Evolutionary conservation across 768 basidiomycete genomes (phyloP), one percentile per base, ranked within the genome.

Genomic region (Hydnum rufescens): DNA sequence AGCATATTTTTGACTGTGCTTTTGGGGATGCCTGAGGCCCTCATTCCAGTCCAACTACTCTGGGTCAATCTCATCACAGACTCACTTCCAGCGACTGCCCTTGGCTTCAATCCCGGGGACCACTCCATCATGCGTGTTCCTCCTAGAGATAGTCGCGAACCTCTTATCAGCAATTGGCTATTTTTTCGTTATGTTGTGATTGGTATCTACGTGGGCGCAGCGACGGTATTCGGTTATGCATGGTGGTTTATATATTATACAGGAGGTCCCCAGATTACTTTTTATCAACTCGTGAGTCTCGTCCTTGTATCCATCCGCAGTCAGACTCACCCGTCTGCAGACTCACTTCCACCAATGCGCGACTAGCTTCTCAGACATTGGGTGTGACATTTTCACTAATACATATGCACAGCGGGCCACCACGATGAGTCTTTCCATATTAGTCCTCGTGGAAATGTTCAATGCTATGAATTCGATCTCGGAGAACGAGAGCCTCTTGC

Each of bases 51-150:
- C 16, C 93, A 99, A 73, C 72, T 99, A 42, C 80, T 99, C 51
- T 97, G 90, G 89, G 92, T 97, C 63, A 99, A 97, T 67, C 70
- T 97, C 53, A 89, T 97, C 57, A 97, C 92, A 50, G 92, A 95
- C 69, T 86, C 87, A 68, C 71, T 95, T 39, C 93, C 93, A 1
- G 93, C 93, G 4, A 96, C 90, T 32, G 93, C 93, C 1, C 79
- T 99, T 43, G 93, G 95, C 44, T 96, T 99, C 71, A 96, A 99
- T 65, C 92, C 90, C 2, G 76, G 92, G 2, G 93, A 99, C 62
- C 88, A 90, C 65, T 81, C 81, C 36, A 96, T 97, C 65, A 99
- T 99, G 93, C 78, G 82, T 3, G 77, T 89, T 2, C 90, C 92
- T 5, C 95, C 93, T 13, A 72, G 93, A 57, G 80, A 81, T 61